phyloP scores from a whole-genome alignment of 768 basidiomycete species.

The Lyophyllum shimeji region DNA sequence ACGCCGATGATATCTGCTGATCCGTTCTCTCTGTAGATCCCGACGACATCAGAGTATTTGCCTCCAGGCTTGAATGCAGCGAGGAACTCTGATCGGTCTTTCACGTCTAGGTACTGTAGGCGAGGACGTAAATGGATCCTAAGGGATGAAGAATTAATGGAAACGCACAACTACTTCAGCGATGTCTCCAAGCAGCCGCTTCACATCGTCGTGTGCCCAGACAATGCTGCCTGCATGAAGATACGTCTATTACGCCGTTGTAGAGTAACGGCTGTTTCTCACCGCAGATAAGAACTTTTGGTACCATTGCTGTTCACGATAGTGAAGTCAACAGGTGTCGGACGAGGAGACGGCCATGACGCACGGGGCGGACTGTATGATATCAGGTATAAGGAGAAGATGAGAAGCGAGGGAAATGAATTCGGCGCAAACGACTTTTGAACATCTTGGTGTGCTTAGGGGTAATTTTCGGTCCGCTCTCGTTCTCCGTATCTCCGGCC shows the following conservation, averaged over 20 bases:
- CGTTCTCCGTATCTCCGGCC: background rate
- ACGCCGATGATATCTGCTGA: constrained; percentile 66
- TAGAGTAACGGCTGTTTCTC: background rate
- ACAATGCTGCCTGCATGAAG: constrained; percentile 58
- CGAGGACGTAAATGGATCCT: background rate
- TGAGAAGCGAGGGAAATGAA: background rate
- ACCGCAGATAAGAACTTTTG: constrained; percentile 30
- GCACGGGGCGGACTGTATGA: background rate
- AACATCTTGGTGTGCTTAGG: background rate
- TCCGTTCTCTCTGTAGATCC: constrained; percentile 76
- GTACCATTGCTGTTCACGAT: constrained; percentile 19
- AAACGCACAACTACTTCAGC: constrained; percentile 75
- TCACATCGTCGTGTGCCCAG: constrained; percentile 79
- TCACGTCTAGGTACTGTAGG: constrained; percentile 50
- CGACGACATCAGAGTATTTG: constrained; percentile 72
- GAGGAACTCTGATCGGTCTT: constrained; percentile 68
- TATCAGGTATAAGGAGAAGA: background rate
- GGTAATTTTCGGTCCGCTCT: constrained; percentile 2
- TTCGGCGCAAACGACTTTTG: background rate
- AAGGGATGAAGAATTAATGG: background rate
- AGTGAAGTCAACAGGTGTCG: background rate
- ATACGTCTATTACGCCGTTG: background rate
- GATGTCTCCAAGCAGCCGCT: constrained; percentile 60
- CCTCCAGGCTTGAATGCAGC: constrained; percentile 60
- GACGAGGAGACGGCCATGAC: background rate